phyloP scores from a whole-genome alignment of 2,329 filamentous ascomycete genomes.

The Triangularia verruculosa region DNA sequence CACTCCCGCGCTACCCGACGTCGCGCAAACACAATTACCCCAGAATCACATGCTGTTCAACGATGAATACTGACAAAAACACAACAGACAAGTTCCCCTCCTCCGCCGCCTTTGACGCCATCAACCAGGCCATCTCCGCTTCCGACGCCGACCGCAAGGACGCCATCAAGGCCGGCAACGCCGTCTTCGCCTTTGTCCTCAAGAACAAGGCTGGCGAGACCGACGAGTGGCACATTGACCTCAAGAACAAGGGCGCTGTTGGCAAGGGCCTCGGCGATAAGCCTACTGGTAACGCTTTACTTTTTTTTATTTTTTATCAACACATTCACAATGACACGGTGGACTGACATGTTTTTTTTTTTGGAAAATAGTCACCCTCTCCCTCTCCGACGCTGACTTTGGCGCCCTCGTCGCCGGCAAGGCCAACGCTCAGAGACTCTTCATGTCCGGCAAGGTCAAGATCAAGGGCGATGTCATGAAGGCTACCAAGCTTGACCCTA shows the following conservation, averaged over 20 bases:
- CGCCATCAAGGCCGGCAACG: slow-evolving; percentile 83
- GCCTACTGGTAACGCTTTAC: slow-evolving; percentile 65
- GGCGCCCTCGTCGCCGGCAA: slow-evolving; percentile 77
- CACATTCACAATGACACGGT: no score
- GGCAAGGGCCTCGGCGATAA: slow-evolving; percentile 76
- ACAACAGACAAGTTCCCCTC: slow-evolving; percentile 77
- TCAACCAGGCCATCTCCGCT: slow-evolving; percentile 67
- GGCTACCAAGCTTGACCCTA: slow-evolving; percentile 91
- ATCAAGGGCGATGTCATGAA: slow-evolving; percentile 98
- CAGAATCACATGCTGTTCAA: not conserved
- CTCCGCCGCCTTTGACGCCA: slow-evolving; percentile 86
- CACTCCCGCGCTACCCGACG: not conserved
- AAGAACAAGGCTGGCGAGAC: slow-evolving; percentile 82
- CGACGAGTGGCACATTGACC: slow-evolving; percentile 90
- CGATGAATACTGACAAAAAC: slow-evolving; percentile 7
- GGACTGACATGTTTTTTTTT: no score
- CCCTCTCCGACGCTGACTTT: slow-evolving; percentile 84
- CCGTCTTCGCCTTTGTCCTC: slow-evolving; percentile 85
- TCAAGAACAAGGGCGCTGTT: slow-evolving; percentile 85
- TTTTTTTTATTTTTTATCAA: not conserved
- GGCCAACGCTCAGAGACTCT: slow-evolving; percentile 90
- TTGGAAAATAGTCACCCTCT: slow-evolving; percentile 68
- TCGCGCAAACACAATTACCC: not conserved
- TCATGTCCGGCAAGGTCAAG: slow-evolving; percentile 99
- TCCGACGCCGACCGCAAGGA: slow-evolving; percentile 72